Evolutionary conservation across 768 basidiomycete species (phyloP).

Genomic region (Tulasnella sp.): DNA sequence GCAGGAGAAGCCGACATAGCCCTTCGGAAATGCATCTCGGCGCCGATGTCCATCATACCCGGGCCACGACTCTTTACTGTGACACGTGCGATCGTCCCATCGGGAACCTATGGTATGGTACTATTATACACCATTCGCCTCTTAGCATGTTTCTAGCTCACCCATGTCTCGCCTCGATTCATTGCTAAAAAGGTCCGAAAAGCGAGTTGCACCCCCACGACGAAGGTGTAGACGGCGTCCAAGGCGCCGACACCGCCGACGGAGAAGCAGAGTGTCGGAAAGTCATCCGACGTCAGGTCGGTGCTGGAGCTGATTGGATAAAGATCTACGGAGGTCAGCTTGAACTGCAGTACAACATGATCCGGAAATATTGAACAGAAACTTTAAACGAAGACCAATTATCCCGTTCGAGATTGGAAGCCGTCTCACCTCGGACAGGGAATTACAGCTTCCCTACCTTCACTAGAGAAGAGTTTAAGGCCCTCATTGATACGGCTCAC

Average conservation of each 20-base stretch:
- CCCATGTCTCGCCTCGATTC: no score
- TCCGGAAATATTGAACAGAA: no score
- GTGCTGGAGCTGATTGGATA: conserved; percentile 57
- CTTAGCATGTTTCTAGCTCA: no score
- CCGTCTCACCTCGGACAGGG: conserved; percentile 32
- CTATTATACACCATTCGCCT: no score
- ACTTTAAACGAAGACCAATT: no score
- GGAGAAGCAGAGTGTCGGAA: conserved; percentile 44
- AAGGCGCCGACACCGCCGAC: conserved; percentile 48
- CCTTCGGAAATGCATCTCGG: conserved; percentile 44
- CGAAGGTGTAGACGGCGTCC: conserved; percentile 46
- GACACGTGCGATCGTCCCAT: conserved; percentile 46
- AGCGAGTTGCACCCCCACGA: conserved; percentile 33
- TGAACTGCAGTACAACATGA: no score
- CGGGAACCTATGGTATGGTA: conserved; percentile 47
- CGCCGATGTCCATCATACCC: conserved; percentile 38
- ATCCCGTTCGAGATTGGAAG: conserved; percentile 35
- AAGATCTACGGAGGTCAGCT: no score
- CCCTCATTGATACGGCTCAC: conserved; percentile 43
- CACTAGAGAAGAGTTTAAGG: conserved; percentile 33
- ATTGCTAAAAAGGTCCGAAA: conserved; percentile 58
- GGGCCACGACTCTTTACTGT: conserved; percentile 54
- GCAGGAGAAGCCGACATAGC: conserved; percentile 50
- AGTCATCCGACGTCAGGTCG: conserved; percentile 49
- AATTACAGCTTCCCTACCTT: conserved; percentile 35